phyloP scores from a whole-genome alignment of 2,329 filamentous ascomycete species.

The Botryotinia convoluta region DNA sequence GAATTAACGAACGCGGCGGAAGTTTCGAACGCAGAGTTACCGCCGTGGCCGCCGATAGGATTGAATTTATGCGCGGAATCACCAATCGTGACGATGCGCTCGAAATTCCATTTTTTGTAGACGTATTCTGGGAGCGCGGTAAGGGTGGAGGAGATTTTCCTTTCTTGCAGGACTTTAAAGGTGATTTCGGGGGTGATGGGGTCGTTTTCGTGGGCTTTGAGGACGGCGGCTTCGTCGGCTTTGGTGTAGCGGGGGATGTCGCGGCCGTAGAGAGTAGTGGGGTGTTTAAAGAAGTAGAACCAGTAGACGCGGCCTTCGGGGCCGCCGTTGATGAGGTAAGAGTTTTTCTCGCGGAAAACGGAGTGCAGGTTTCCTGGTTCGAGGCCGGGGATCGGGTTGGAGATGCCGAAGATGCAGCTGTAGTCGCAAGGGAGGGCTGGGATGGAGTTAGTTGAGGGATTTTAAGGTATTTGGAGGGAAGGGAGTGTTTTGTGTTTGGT shows the following conservation, averaged over 20 bases:
- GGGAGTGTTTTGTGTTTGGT: background rate
- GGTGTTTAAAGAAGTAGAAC: slow-evolving; percentile 27
- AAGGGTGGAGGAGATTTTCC: slow-evolving; percentile 17
- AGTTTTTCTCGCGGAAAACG: slow-evolving; percentile 20
- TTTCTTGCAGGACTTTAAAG: slow-evolving; percentile 25
- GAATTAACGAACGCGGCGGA: slow-evolving; percentile 3
- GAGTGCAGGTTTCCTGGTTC: slow-evolving; percentile 20
- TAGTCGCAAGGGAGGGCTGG: slow-evolving; percentile 20
- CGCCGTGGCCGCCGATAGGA: slow-evolving; percentile 11
- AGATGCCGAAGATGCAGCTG: slow-evolving; percentile 28
- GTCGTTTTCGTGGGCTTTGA: slow-evolving; percentile 19
- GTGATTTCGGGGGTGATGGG: slow-evolving; percentile 18
- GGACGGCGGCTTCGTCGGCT: slow-evolving; percentile 22
- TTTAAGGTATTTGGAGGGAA: no score
- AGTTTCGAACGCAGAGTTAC: background rate
- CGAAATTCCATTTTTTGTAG: slow-evolving; percentile 42
- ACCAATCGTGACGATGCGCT: slow-evolving; percentile 37
- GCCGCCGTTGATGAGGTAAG: slow-evolving; percentile 24
- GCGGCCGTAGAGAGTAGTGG: slow-evolving; percentile 19
- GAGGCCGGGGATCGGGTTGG: slow-evolving; percentile 18
- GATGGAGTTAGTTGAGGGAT: background rate
- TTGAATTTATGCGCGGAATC: slow-evolving; percentile 24
- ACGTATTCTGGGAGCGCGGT: slow-evolving; percentile 29
- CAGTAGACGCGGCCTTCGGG: slow-evolving; percentile 21
- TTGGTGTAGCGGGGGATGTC: slow-evolving; percentile 27